phyloP scores from a whole-genome alignment of 495 filamentous ascomycete species.

The Xylaria intraflava region DNA sequence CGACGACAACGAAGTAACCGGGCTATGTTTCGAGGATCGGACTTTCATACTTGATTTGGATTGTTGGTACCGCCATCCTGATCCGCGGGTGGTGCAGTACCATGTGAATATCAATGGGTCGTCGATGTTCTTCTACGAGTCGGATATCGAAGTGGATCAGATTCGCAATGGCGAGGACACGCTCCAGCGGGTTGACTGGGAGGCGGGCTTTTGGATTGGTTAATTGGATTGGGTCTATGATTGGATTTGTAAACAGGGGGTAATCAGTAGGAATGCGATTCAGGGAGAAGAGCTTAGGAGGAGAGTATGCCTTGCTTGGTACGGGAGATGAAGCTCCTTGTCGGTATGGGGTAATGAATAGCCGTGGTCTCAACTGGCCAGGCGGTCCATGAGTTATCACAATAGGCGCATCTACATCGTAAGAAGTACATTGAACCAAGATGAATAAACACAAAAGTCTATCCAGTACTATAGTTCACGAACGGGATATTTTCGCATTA shows the following conservation, averaged over 20 bases:
- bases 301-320: too few relatives aligned
- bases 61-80: conserved; percentile 1
- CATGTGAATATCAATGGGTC: conserved; percentile 6
- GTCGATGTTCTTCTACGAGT: conserved; percentile 9
- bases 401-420: too few relatives aligned
- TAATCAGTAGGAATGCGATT: not conserved
- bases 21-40: not conserved
- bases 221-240: not conserved
- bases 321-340: too few relatives aligned
- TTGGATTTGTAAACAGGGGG: not conserved
- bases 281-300: too few relatives aligned
- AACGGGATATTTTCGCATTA: not conserved
- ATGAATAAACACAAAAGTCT: not conserved
- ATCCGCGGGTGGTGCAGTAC: not conserved
- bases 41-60: not conserved
- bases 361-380: too few relatives aligned
- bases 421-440: not conserved
- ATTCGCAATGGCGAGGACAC: not conserved
- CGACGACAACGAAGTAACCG: not conserved
- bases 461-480: too few relatives aligned
- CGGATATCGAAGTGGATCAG: not conserved
- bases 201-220: not conserved
- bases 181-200: not conserved
- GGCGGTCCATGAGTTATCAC: too few relatives aligned
- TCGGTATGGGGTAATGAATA: too few relatives aligned